Evolutionary conservation across 331 rosid genomes (phyloP), one percentile per base, ranked within the genome.

Genomic region (Malus hybrid): DNA sequence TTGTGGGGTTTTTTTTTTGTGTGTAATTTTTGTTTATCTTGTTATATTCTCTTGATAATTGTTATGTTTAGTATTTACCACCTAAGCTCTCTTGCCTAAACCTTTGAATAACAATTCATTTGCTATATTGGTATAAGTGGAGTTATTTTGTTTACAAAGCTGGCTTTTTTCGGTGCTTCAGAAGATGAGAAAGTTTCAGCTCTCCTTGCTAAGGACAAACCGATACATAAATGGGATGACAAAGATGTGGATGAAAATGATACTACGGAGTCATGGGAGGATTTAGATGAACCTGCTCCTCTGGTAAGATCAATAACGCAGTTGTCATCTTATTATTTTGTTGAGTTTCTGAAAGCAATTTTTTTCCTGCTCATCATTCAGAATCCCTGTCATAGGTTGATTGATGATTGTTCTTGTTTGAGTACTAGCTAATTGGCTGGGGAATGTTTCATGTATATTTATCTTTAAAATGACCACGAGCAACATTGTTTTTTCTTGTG

Each of bases 201-300:
- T 10, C 33, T 90, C 18, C 60, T 59, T 65, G 27, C 67, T 50
- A 90, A 85, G 83, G 97, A 87, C 68, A 88, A 39, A 48, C 81
- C 81, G 22, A 83, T 69, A 83, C 85, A 46, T 81, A 89, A 82
- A 42, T 95, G 99, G 99, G 99, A 89, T 39, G 97, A 95, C 70
- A 97, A 95, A 84, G 99, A 95, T 70, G 83, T 81, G 28, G 99
- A 95, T 69, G 97, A 89, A 22, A 81, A 92, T 78, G 97, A 88
- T 72, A 86, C 92, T 66, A 95, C 89, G 85, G 97, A 91, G 6
- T 92, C 97, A 9, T 95, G 99, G 99, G 99, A 95, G 83, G 97
- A 95, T 80, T 92, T 87, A 0, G 99, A 92, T 34, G 97, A 92
- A 84, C 93, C 91, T 75, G 89, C 87, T 57, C 86, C 79, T 57